Evolutionary conservation across 164 flowering plant genomes (phyloP), one percentile per base, ranked within the genome.

Genomic region (Stephania yunnanensis): DNA sequence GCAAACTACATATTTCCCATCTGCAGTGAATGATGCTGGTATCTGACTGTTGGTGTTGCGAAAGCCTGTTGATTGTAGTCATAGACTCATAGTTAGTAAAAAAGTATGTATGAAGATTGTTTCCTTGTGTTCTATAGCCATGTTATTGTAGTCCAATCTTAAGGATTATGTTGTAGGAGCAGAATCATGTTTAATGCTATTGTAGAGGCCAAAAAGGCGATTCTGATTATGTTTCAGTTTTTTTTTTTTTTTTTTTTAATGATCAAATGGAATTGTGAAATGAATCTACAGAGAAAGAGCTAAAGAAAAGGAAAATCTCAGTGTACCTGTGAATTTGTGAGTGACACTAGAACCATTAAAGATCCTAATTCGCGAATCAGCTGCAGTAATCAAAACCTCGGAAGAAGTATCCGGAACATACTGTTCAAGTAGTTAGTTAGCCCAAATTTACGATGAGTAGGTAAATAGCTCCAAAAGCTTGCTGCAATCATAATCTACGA

Each of bases 341-440:
- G 82, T 69, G n/a, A 88, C 22, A 6, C 87, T 86, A 68, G 86
- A 17, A 68, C 96, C 93, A 73, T 88, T 88, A 71, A 84, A 80
- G 13, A 87, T 76, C 22, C 89, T 83, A 66, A 92, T 86, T 15
- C 91, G 83, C 10, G 97, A 92, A 79, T 92, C 97, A 69, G 97
- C 97, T 46, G 98, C 88, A 19, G 96, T 90, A 4, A 95, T 85
- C 25, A 92, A 87, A 74, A 92, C 91, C 83, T 93, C 96, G 44
- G 92, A 83, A 30, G 97, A 84, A 83, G 86, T 92, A 48, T 70
- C 83, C 9, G 96, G 92, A 11, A 87, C 74, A 82, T 88, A 92
- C 96, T 95, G 86, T 83, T 80, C 13, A 20, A 65, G 10, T 63
- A 68, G 76, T 52, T 4, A 65, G 67, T 79, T 46, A 70, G 69